Base-by-base conservation (phyloP, 345 rosid genomes). In the Arabidopsis arenosa region DNA sequence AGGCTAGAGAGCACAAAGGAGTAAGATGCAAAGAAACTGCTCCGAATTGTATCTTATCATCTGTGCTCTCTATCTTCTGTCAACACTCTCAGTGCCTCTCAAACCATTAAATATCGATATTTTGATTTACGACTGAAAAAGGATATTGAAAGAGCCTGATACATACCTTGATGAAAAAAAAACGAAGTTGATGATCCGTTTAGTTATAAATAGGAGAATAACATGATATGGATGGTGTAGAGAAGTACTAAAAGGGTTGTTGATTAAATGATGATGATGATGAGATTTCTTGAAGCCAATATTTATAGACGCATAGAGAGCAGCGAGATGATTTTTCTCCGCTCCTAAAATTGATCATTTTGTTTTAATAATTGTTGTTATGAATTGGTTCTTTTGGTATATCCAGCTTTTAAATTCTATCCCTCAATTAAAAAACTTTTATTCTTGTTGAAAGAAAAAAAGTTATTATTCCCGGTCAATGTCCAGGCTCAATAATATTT, bases 11-110 rank as follows among this genome's bases (percentile, higher is more conserved):
- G 93, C 90, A 86, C 96, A 78, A 86, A 88, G 86, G 90, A 84
- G 75, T 76, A 83, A 73, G 86, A 86, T 85, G 87, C 90, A 55
- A 44, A 68, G 49, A 62, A 68, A 17, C 21, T 41, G 35, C 15
- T 68, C 37, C 9, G 10, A 36, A 67, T 60, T 67, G 64, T 60
- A 61, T 56, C 80, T 79, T 82, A 74, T 84, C 93, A 59, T 90
- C 88, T 80, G 91, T 88, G 96, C 96, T 84, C 96, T 90, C 93
- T 90, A 86, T 88, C 96, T 90, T 90, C 93, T 88, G 96, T 88
- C 96, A 86, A 81, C 93, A 84, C 65, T 81, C 53, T 54, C 15
- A 52, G 53, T 53, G 26, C 54, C 15, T 73, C 15, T 63, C 43
- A 18, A 41, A 73, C 35, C 36, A 61, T 12, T 62, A 40, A 40